These are phyloP conservation scores for Cucurbitaria berberidis DNA, from an alignment of 2,329 filamentous ascomycete species.

Conservation along the genomic window DNA sequence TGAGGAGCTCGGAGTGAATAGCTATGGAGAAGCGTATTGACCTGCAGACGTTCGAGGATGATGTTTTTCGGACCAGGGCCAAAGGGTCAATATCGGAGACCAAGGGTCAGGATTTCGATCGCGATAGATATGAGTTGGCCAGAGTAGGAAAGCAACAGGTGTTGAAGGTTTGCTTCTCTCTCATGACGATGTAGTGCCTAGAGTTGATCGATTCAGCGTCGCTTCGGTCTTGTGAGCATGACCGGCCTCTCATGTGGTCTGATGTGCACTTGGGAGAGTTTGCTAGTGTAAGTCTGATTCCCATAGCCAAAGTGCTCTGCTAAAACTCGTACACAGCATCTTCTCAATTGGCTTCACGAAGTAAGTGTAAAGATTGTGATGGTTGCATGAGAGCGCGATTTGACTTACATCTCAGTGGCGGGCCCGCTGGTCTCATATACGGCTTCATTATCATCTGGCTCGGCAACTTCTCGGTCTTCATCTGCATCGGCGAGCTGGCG, in stretches of 20 bases:
- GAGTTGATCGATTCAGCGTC: conserved; percentile 34
- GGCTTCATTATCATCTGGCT: conserved; percentile 48
- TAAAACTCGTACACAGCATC: conserved; percentile 31
- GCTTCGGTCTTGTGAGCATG: conserved; percentile 47
- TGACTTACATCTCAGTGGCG: conserved; percentile 32
- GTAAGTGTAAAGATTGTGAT: conserved; percentile 22
- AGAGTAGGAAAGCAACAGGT: conserved; percentile 45
- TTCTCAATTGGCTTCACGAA: conserved; percentile 46
- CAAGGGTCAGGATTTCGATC: conserved; percentile 38
- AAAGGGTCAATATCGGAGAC: conserved; percentile 32
- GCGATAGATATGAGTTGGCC: conserved; percentile 44
- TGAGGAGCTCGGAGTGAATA: not conserved
- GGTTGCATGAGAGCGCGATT: not conserved
- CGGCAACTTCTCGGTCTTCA: conserved; percentile 47
- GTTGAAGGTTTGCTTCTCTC: conserved; percentile 35
- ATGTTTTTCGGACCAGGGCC: conserved; percentile 24
- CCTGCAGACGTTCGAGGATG: conserved; percentile 36
- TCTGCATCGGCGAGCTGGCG: conserved; percentile 46
- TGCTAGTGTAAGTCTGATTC: conserved; percentile 39
- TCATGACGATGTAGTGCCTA: not conserved
- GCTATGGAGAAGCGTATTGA: conserved; percentile 43
- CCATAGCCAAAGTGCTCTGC: not conserved
- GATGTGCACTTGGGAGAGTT: conserved; percentile 49
- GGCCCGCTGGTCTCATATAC: conserved; percentile 47
- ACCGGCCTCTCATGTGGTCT: conserved; percentile 46